Conservation (phyloP, 306 rosid species). For the Morella rubra region DNA sequence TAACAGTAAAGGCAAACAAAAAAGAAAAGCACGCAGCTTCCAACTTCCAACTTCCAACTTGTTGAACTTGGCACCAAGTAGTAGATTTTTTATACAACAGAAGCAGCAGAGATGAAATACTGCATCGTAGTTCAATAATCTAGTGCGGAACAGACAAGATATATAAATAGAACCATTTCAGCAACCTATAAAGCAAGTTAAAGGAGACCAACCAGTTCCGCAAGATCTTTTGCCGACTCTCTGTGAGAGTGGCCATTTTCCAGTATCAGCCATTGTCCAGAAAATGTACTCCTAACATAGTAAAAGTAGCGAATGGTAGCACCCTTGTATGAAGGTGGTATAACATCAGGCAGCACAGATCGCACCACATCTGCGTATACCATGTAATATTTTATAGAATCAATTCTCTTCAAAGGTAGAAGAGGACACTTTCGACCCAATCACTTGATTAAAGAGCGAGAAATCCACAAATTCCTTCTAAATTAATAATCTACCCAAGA, state of each 20-base stretch:
- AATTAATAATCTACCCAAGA: not conserved
- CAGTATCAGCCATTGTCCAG: slow-evolving; percentile 75
- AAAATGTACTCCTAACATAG: slow-evolving; percentile 62
- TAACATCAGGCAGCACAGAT: slow-evolving; percentile 53
- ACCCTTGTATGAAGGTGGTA: slow-evolving; percentile 98
- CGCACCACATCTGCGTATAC: slow-evolving; percentile 69
- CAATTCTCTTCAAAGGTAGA: slow-evolving; percentile 15
- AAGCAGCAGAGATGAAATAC: not conserved
- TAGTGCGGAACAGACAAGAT: slow-evolving; percentile 4
- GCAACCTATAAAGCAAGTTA: slow-evolving; percentile 32
- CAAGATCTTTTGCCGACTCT: slow-evolving; percentile 58
- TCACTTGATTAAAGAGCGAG: not conserved
- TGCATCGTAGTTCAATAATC: not conserved
- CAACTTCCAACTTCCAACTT: too few species aligned
- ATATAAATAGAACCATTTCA: slow-evolving; percentile 11
- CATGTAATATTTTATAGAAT: slow-evolving; percentile 3
- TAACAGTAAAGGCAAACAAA: too few species aligned
- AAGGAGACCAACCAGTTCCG: slow-evolving; percentile 69
- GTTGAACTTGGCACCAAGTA: not conserved
- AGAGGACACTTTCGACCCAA: not conserved
- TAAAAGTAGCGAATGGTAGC: slow-evolving; percentile 88
- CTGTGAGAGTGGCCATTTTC: slow-evolving; percentile 78
- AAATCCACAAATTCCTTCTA: not conserved
- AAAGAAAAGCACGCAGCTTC: too few species aligned
- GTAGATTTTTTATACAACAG: not conserved